Percentiles rank a stretch among this genome's conserved stretches.
Conservation (phyloP, 2,329 filamentous ascomycete genomes). For the Alternaria ethzedia region DNA sequence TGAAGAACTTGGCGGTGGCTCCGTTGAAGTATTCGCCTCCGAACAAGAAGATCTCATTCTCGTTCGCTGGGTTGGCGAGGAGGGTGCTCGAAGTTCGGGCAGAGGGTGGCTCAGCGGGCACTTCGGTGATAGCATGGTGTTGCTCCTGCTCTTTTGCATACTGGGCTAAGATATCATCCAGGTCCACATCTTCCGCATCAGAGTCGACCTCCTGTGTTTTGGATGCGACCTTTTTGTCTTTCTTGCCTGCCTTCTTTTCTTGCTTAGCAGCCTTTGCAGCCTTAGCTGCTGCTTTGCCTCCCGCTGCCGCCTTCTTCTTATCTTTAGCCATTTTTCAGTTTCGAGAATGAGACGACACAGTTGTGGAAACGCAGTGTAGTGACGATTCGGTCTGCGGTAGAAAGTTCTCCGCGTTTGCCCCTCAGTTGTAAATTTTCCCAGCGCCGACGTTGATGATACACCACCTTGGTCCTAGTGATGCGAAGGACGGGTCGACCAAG, state of each 20-base stretch:
- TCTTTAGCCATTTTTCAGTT: conserved; percentile 58
- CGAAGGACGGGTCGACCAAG: neutral
- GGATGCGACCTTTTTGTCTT: conserved; percentile 79
- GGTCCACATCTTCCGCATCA: conserved; percentile 89
- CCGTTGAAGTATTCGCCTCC: conserved; percentile 97
- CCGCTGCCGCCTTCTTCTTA: conserved; percentile 58
- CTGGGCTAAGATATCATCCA: conserved; percentile 91
- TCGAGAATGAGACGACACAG: neutral
- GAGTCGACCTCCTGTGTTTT: conserved; percentile 79
- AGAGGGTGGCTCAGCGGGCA: conserved; percentile 72
- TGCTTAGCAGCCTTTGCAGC: conserved; percentile 72
- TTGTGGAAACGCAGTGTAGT: neutral
- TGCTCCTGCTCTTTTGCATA: conserved; percentile 91
- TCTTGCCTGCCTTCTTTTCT: conserved; percentile 76
- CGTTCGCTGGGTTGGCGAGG: conserved; percentile 83
- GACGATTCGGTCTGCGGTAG: neutral
- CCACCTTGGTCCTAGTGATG: neutral
- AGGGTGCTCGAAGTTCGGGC: conserved; percentile 81
- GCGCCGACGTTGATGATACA: neutral
- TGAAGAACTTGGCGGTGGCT: conserved; percentile 75
- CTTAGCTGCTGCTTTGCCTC: conserved; percentile 56
- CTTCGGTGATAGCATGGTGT: conserved; percentile 92
- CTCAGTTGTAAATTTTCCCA: conserved; percentile 29
- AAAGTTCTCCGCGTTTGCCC: conserved; percentile 17
- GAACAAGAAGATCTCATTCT: conserved; percentile 87